Evolutionary conservation across 306 rosid species (phyloP).

Genomic region (Biancaea sappan): DNA sequence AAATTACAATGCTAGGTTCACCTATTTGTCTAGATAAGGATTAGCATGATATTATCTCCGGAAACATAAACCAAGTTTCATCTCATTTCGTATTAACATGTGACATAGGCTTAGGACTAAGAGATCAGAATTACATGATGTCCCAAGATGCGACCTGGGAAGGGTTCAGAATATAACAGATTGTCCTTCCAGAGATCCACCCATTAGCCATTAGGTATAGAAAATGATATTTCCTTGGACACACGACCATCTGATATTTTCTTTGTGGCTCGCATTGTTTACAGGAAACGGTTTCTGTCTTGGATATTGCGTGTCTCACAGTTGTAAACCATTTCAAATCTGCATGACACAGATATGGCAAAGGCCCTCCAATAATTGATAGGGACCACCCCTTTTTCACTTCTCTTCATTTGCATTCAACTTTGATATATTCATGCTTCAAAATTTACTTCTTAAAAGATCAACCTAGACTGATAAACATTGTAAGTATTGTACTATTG

Average conservation of each 20-base stretch:
- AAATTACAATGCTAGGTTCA: not conserved
- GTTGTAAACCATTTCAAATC: not conserved
- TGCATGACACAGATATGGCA: not conserved
- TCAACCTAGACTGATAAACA: too few species aligned
- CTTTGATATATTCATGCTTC: too few species aligned
- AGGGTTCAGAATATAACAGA: not conserved
- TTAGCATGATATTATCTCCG: too few species aligned
- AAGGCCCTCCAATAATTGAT: not conserved
- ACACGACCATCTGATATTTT: not conserved
- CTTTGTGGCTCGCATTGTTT: constrained; percentile 11
- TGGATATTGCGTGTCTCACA: not conserved
- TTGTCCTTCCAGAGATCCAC: not conserved
- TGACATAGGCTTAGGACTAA: not conserved
- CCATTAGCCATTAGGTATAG: not conserved
- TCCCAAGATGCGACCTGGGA: not conserved
- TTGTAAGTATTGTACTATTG: not conserved
- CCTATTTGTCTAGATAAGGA: not conserved
- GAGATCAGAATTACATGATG: not conserved
- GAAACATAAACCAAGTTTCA: too few species aligned
- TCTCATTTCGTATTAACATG: too few species aligned
- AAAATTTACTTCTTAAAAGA: too few species aligned
- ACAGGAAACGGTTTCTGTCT: not conserved
- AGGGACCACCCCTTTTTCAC: constrained; percentile 5
- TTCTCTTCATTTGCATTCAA: not conserved
- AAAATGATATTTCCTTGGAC: not conserved